A percentile compares a stretch with the other conserved stretches of the same genome.
Conservation (phyloP, 176 grass and related monocot genomes). For the Panicum miliaceum region DNA sequence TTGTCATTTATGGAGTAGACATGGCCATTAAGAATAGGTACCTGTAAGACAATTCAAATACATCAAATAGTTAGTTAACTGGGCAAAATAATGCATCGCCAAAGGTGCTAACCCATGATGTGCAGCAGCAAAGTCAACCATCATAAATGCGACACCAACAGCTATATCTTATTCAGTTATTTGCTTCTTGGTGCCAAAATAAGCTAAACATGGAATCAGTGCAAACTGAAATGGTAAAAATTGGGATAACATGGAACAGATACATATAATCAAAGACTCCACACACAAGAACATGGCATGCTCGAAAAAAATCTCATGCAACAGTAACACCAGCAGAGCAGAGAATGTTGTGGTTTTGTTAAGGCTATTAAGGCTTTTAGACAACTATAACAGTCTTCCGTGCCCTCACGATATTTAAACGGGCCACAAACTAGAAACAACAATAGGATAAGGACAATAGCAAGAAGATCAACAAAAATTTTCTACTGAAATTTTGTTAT, state of each 20-base stretch:
- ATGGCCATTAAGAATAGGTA: constrained; percentile 69
- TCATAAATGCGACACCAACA: background rate
- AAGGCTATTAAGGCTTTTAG: background rate
- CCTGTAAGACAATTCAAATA: constrained; percentile 40
- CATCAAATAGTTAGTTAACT: constrained; percentile 26
- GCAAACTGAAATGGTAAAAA: constrained; percentile 17
- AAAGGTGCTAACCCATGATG: background rate
- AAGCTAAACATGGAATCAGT: constrained; percentile 29
- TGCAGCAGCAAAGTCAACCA: background rate
- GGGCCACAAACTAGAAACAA: background rate
- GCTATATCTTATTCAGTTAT: background rate
- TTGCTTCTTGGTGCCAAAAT: constrained; percentile 29
- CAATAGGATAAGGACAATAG: background rate
- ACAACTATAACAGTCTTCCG: too few relatives aligned
- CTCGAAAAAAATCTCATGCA: constrained; percentile 14
- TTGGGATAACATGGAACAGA: background rate
- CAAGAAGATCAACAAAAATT: background rate
- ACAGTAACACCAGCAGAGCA: background rate
- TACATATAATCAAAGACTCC: background rate
- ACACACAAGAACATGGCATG: background rate
- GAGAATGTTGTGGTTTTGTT: background rate
- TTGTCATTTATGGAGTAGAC: constrained; percentile 90
- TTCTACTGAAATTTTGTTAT: constrained; percentile 7
- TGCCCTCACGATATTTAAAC: background rate
- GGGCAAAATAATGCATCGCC: background rate